Evolutionary conservation across 495 filamentous ascomycete species (phyloP).

Genomic region (Hypoxylon lenormandii): DNA sequence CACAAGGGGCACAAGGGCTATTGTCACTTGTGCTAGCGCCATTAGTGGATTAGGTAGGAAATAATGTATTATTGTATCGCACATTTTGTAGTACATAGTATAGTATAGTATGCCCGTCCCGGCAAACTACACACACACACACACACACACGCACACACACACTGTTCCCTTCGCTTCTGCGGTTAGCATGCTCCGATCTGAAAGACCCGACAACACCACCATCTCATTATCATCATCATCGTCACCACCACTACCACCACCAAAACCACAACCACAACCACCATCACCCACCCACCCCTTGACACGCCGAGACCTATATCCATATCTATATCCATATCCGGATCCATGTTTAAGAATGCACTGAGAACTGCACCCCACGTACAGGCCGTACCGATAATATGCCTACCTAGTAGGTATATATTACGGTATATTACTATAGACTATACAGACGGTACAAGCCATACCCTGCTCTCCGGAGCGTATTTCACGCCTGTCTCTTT

Average conservation of each 20-base stretch:
- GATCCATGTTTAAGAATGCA: too few relatives aligned
- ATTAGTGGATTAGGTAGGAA: background rate
- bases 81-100: conserved; percentile 1
- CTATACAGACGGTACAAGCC: conserved; percentile 23
- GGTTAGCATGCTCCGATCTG: conserved; percentile 48
- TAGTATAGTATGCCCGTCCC: conserved; percentile 1
- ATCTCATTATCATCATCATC: conserved; percentile 3
- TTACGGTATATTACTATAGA: conserved; percentile 1
- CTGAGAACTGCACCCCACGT: background rate
- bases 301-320: background rate
- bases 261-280: conserved; percentile 24
- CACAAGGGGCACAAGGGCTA: too few relatives aligned
- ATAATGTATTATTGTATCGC: background rate
- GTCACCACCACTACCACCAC: conserved; percentile 11
- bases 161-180: conserved; percentile 41
- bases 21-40: conserved; percentile 5
- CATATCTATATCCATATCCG: conserved; percentile 1
- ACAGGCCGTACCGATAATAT: background rate
- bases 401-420: background rate
- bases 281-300: background rate
- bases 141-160: background rate
- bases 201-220: conserved; percentile 32
- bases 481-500: conserved; percentile 16
- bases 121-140: conserved; percentile 26
- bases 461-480: conserved; percentile 29